Base-by-base conservation (phyloP, 2,329 filamentous ascomycete genomes). In the Thyridium curvatum region DNA sequence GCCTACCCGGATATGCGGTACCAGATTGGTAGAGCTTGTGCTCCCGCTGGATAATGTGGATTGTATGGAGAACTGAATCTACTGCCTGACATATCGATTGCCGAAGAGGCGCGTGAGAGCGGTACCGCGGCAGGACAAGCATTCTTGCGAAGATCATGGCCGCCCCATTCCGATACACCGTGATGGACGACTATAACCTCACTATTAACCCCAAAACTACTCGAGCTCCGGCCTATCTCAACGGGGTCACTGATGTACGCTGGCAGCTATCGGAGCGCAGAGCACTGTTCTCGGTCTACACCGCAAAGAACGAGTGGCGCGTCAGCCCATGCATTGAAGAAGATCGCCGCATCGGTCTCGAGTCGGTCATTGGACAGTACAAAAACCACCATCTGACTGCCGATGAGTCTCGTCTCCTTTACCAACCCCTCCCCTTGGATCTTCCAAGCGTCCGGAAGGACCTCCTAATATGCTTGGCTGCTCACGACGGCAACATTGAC, bases 401-500 rank as follows among this genome's bases (percentile, higher is more conserved):
- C 21, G 21, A 26, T 6, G 21, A 26, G 10, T 26, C 21, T 26
- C 6, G 21, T 10, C 43, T 61, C 2, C 48, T 66, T 2, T 55
- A 51, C 17, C 34, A 36, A 3, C 60, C 60, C 8, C 51, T 68
- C 1, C 62, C 61, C 4, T 30, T 32, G 4, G 54, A 65, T 41
- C 52, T 65, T 4, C 64, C 62, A 6, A 46, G 46, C 0, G 45
- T 55, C 3, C 49, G 60, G 36, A 68, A 67, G 41, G 55, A 64
- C 35, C 35, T 60, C 2, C 51, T 66, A 5, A 61, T 65, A 30
- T 42, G 52, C 8, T 54, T 59, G 45, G 61, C 64, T 1, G 62
- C 61, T 4, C 62, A 58, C 32, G 41, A 55, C 12, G 64, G 62
- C 13, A 48, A 67, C 18, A 47, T 66, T n/a, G 64, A 68, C 39